Evolutionary conservation across 441 rosid species (phyloP).

Genomic region (Omphalea diandra): DNA sequence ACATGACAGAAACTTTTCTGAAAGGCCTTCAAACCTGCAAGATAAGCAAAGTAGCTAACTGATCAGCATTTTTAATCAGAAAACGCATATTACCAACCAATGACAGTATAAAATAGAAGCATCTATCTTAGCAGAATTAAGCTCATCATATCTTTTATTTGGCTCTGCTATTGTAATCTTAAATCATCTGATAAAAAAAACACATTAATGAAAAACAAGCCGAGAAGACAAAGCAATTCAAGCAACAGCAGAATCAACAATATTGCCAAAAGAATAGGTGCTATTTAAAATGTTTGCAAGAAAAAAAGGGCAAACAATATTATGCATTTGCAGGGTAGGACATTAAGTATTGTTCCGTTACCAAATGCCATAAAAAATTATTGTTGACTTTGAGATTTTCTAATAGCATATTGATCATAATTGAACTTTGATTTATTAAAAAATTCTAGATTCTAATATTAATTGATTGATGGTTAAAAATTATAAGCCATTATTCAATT

Average conservation of each 20-base stretch:
- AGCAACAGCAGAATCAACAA: slow-evolving; percentile 3
- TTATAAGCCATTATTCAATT: background rate
- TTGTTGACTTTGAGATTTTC: background rate
- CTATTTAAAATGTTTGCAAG: background rate
- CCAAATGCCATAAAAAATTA: background rate
- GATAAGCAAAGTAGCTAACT: slow-evolving; percentile 8
- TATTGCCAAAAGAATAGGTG: background rate
- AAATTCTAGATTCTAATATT: background rate
- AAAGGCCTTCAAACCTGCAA: slow-evolving; percentile 95
- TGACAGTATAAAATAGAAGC: background rate
- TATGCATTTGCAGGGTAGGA: background rate
- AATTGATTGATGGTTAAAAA: background rate
- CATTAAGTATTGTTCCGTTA: background rate
- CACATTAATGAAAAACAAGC: background rate
- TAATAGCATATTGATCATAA: background rate
- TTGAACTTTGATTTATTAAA: background rate
- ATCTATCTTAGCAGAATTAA: slow-evolving; percentile 7
- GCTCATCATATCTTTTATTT: background rate
- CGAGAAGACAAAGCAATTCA: background rate
- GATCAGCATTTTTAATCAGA: slow-evolving; percentile 14
- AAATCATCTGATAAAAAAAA: no score
- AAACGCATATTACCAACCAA: background rate
- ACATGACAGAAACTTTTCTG: slow-evolving; percentile 78
- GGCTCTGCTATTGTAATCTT: no score
- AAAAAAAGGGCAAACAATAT: background rate